A percentile compares a stretch with the other conserved stretches of the same genome.
phyloP scores from a whole-genome alignment of 2,329 filamentous ascomycete genomes.

The Botryotinia convoluta region DNA sequence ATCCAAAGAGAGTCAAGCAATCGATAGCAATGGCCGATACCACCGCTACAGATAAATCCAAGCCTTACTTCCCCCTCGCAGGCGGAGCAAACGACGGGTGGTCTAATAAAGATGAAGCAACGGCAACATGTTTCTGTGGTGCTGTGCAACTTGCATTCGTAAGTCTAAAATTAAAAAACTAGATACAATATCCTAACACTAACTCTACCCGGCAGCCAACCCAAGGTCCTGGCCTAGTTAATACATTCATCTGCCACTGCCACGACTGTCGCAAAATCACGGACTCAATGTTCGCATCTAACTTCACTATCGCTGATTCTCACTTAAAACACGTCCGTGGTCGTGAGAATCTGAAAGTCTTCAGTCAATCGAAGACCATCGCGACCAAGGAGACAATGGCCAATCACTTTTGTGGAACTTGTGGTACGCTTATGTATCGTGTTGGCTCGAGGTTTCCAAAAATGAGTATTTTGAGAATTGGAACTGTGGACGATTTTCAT shows the following conservation, averaged over 20 bases:
- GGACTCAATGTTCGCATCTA: constrained; percentile 60
- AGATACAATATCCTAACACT: background rate
- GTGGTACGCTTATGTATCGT: constrained; percentile 61
- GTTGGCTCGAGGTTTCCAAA: constrained; percentile 46
- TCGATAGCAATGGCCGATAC: background rate
- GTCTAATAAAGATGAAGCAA: constrained; percentile 48
- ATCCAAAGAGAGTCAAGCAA: too few species aligned
- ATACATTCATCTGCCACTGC: constrained; percentile 59
- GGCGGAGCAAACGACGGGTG: constrained; percentile 44
- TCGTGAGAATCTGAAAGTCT: constrained; percentile 48
- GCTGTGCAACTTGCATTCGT: constrained; percentile 54
- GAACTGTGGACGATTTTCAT: constrained; percentile 60
- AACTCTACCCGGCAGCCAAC: constrained; percentile 41
- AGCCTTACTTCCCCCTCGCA: constrained; percentile 42
- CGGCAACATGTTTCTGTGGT: constrained; percentile 59
- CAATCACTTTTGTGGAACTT: constrained; percentile 59
- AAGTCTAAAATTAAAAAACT: constrained; percentile 30
- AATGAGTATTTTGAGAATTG: constrained; percentile 51
- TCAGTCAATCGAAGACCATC: constrained; percentile 48
- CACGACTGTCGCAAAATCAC: constrained; percentile 61
- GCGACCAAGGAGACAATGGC: constrained; percentile 51
- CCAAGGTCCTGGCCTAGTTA: constrained; percentile 45
- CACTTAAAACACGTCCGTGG: constrained; percentile 51
- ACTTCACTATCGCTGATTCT: constrained; percentile 50
- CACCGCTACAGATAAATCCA: constrained; percentile 13